Conservation (phyloP, 257 asterid genomes). For the Parsonsia alboflavescens region DNA sequence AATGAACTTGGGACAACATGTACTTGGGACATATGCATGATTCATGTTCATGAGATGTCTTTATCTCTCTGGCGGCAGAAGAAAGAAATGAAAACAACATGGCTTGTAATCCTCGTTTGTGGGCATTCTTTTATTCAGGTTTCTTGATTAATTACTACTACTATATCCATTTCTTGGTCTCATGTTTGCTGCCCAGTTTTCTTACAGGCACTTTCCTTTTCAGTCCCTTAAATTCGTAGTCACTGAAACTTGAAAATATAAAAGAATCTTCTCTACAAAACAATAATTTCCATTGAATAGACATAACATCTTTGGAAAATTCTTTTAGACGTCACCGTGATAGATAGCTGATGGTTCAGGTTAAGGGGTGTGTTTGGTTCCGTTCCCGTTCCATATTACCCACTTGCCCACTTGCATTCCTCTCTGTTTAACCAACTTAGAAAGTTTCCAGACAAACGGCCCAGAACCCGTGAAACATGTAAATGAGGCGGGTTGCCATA, state of each 20-base stretch:
- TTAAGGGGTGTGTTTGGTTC: too few species aligned
- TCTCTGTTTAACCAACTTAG: neutral
- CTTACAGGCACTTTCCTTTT: neutral
- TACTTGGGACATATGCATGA: neutral
- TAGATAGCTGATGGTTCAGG: too few species aligned
- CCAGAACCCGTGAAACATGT: conserved; percentile 4
- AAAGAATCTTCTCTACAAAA: too few species aligned
- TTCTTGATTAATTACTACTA: conserved; percentile 1
- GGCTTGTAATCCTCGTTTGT: neutral
- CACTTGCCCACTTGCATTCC: neutral
- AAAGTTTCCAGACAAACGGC: neutral
- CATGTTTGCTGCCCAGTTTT: neutral
- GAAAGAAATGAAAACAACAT: neutral
- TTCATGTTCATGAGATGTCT: neutral
- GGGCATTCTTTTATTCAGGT: neutral
- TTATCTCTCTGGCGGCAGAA: neutral
- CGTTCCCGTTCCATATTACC: neutral
- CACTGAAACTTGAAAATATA: too few species aligned
- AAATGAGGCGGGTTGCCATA: neutral
- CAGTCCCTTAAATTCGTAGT: neutral
- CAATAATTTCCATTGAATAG: too few species aligned
- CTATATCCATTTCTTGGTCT: neutral
- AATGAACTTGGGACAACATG: neutral
- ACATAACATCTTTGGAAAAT: too few species aligned
- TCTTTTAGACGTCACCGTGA: too few species aligned